phyloP scores from a whole-genome alignment of 2,329 filamentous ascomycete genomes.

The Botryotinia convoluta region DNA sequence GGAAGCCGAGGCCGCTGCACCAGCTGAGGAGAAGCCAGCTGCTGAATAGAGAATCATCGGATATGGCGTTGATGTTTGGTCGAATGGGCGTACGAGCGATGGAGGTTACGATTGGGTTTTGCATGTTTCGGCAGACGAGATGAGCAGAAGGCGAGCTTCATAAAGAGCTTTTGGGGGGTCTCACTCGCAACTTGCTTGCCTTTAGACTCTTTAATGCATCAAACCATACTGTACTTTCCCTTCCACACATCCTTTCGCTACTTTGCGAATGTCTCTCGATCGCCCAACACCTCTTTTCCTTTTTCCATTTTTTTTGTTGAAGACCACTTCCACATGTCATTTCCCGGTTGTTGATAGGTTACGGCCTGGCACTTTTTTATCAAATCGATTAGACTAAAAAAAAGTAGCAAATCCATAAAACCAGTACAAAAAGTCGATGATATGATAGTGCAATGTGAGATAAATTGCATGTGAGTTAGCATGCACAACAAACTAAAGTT shows the following conservation, averaged over 20 bases:
- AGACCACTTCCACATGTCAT: conserved; percentile 17
- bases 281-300: conserved; percentile 15
- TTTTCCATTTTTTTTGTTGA: conserved; percentile 24
- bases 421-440: conserved; percentile 1
- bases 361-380: conserved; percentile 25
- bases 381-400: conserved; percentile 34
- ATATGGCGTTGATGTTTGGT: conserved; percentile 38
- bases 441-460: background rate
- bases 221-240: conserved; percentile 33
- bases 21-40: conserved; percentile 39
- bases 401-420: conserved; percentile 36
- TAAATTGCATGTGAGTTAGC: background rate
- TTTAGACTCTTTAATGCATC: conserved; percentile 38
- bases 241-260: conserved; percentile 26
- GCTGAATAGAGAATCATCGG: conserved; percentile 36
- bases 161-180: conserved; percentile 34
- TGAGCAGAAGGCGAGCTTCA: conserved; percentile 29
- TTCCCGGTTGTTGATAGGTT: conserved; percentile 20
- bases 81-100: conserved; percentile 34
- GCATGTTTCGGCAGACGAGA: conserved; percentile 36
- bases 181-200: conserved; percentile 36
- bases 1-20: conserved; percentile 53
- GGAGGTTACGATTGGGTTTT: conserved; percentile 34
- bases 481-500: background rate
- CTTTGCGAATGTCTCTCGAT: conserved; percentile 12